Evolutionary conservation across 345 rosid genomes (phyloP).

Genomic region (Eucalyptus caleyi): DNA sequence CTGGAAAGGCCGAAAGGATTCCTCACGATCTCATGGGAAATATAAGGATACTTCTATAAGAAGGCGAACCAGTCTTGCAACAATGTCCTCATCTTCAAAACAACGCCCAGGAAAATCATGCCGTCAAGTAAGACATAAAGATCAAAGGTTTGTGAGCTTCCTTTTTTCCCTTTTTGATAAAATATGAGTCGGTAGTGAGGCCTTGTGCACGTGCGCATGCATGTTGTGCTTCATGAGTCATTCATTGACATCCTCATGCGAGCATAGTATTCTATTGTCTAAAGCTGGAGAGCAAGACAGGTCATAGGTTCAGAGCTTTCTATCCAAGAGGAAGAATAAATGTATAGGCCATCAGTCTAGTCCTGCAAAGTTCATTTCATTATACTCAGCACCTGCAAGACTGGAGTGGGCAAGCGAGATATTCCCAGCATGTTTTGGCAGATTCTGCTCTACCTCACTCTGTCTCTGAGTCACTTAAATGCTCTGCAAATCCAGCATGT

Average conservation of each 20-base stretch:
- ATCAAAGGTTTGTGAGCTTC: conserved; percentile 37
- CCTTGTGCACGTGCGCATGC: not conserved
- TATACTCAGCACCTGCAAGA: not conserved
- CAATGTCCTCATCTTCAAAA: conserved; percentile 35
- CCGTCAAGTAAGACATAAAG: conserved; percentile 52
- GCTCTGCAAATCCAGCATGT: not conserved
- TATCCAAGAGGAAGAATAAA: not conserved
- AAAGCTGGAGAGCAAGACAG: not conserved
- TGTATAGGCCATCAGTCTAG: not conserved
- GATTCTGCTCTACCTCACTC: not conserved
- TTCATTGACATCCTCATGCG: not conserved
- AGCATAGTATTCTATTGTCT: not conserved
- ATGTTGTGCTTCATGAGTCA: not conserved
- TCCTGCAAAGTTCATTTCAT: not conserved
- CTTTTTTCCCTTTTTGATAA: not conserved
- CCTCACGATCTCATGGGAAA: conserved; percentile 39
- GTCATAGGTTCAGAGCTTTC: not conserved
- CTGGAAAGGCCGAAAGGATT: conserved; percentile 68
- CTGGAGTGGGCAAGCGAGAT: not conserved
- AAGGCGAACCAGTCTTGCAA: conserved; percentile 34
- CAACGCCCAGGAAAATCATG: conserved; percentile 64
- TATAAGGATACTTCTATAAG: conserved; percentile 36
- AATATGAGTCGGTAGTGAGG: not conserved
- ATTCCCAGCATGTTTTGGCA: not conserved
- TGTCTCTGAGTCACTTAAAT: not conserved